Conservation (phyloP, 495 filamentous ascomycete species). For the Halenospora varia region DNA sequence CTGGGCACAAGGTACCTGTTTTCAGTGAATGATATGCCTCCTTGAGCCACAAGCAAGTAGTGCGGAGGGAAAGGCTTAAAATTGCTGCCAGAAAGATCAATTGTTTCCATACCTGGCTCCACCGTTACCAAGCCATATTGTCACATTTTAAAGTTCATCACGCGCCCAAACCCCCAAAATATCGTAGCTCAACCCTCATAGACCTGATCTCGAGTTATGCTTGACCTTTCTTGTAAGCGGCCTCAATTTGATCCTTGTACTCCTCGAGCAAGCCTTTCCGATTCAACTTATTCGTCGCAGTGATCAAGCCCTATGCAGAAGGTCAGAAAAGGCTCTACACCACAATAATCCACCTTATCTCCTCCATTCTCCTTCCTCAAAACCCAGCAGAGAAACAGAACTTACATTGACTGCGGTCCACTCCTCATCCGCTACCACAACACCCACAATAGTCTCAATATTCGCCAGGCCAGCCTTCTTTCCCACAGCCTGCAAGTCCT, state of each 20-base stretch:
- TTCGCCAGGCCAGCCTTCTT: conserved; percentile 69
- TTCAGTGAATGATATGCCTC: too few relatives aligned
- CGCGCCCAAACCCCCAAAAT: too few relatives aligned
- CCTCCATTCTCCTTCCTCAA: neutral
- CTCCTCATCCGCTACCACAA: conserved; percentile 90
- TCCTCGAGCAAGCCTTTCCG: conserved; percentile 58
- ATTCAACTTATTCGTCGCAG: conserved; percentile 70
- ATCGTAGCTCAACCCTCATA: too few relatives aligned
- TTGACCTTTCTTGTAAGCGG: conserved; percentile 41
- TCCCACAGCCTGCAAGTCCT: conserved; percentile 73
- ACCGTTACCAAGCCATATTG: too few relatives aligned
- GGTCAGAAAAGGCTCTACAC: conserved; percentile 11
- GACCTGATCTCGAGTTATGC: too few relatives aligned
- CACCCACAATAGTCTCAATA: conserved; percentile 88
- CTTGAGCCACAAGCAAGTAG: too few relatives aligned
- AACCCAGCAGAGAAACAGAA: conserved; percentile 15
- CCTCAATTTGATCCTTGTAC: conserved; percentile 59
- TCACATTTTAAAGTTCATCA: too few relatives aligned
- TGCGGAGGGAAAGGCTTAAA: too few relatives aligned
- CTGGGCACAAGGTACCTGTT: too few relatives aligned
- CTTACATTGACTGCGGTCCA: conserved; percentile 96
- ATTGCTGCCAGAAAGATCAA: too few relatives aligned
- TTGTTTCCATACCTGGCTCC: too few relatives aligned
- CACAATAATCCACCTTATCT: too few relatives aligned
- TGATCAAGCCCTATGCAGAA: conserved; percentile 52